Evolutionary conservation across 441 rosid species (phyloP).

Genomic region (Brassica hybrid): DNA sequence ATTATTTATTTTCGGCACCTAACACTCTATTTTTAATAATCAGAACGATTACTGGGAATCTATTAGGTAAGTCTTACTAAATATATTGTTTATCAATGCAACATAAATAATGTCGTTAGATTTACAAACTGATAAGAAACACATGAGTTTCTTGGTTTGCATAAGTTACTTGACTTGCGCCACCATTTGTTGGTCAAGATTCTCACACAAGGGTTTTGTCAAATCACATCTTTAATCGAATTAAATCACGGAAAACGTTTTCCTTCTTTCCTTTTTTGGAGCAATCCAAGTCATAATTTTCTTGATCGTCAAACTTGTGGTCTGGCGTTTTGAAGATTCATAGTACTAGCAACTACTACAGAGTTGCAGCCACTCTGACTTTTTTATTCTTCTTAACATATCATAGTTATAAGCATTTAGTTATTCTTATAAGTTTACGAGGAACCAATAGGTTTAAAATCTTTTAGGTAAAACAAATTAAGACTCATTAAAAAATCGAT

Average conservation of each 20-base stretch:
- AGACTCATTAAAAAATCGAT: too few species aligned
- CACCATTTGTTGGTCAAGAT: slow-evolving; percentile 32
- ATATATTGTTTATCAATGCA: too few species aligned
- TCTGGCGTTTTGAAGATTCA: background rate
- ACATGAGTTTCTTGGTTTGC: background rate
- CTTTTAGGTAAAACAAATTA: too few species aligned
- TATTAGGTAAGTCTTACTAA: background rate
- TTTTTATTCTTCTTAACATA: too few species aligned
- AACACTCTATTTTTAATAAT: background rate
- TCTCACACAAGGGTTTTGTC: background rate
- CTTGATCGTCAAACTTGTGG: background rate
- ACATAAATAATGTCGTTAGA: background rate
- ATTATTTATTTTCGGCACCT: background rate
- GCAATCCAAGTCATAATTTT: slow-evolving; percentile 11
- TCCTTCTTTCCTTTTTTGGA: background rate
- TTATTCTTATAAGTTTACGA: too few species aligned
- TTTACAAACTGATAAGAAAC: background rate
- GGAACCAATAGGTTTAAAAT: too few species aligned
- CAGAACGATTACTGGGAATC: background rate
- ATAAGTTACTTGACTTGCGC: background rate
- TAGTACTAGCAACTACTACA: too few species aligned
- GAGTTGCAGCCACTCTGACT: too few species aligned
- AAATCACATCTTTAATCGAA: slow-evolving; percentile 17
- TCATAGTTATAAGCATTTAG: too few species aligned
- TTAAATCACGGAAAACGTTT: slow-evolving; percentile 7